phyloP scores from a whole-genome alignment of 106 monocot genomes.

The Cymbidium sinense region DNA sequence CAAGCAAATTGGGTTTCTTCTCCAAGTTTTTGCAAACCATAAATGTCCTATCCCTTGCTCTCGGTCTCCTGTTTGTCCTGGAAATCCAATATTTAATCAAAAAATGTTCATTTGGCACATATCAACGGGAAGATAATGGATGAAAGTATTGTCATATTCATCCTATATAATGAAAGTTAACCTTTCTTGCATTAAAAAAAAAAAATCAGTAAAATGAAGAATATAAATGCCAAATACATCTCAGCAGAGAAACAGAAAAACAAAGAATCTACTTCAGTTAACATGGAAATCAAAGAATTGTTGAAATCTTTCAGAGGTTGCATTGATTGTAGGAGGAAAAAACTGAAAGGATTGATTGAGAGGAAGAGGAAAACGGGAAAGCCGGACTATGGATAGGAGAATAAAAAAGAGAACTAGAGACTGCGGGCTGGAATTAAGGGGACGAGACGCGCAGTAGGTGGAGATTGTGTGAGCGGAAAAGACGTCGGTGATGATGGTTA shows the following conservation, averaged over 20 bases:
- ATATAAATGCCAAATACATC: background rate
- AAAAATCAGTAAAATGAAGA: background rate
- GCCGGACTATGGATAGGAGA: no score
- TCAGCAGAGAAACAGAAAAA: no score
- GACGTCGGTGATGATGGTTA: background rate
- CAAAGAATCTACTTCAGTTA: no score
- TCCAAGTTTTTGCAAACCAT: background rate
- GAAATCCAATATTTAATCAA: background rate
- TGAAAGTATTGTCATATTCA: background rate
- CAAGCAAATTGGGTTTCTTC: background rate
- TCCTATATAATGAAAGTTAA: background rate
- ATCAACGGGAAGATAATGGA: background rate
- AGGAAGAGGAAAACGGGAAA: no score
- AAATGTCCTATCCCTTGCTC: background rate
- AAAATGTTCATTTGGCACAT: background rate
- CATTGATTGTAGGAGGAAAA: no score
- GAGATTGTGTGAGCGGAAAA: background rate
- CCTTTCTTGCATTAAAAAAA: background rate
- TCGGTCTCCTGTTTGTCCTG: slow-evolving; percentile 7
- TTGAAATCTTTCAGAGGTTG: no score
- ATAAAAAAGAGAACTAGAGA: no score
- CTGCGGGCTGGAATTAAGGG: no score
- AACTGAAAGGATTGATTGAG: no score
- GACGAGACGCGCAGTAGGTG: background rate
- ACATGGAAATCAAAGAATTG: no score